Conservation (phyloP, 2,329 filamentous ascomycete genomes). For the Blastomyces gilchristii region DNA sequence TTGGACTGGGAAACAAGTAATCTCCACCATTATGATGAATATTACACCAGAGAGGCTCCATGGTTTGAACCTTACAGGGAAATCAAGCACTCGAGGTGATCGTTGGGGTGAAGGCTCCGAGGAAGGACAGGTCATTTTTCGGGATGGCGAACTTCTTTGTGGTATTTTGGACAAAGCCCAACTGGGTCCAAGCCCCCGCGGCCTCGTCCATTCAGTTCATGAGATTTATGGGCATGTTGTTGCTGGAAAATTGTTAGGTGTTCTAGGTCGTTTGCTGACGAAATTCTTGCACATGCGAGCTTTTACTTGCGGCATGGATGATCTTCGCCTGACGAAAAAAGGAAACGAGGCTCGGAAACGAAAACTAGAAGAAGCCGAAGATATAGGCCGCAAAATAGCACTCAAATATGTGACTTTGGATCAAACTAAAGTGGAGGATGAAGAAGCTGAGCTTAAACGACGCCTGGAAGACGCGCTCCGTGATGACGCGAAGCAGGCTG, state of each 20-base stretch:
- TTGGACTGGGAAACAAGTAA: constrained; percentile 95
- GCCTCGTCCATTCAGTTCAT: constrained; percentile 83
- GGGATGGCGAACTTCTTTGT: constrained; percentile 74
- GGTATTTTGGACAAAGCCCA: constrained; percentile 95
- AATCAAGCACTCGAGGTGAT: constrained; percentile 65
- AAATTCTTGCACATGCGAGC: constrained; percentile 86
- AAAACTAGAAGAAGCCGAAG: constrained; percentile 56
- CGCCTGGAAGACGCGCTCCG: constrained; percentile 82
- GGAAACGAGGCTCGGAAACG: constrained; percentile 64
- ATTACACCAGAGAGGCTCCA: constrained; percentile 68
- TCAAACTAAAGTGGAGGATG: constrained; percentile 49
- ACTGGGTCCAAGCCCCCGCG: constrained; percentile 75
- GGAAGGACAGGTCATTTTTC: constrained; percentile 71
- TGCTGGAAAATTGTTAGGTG: constrained; percentile 79
- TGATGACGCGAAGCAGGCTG: constrained; percentile 82
- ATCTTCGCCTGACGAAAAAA: constrained; percentile 70
- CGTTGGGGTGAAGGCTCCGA: constrained; percentile 64
- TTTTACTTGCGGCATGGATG: constrained; percentile 95
- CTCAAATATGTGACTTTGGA: constrained; percentile 80
- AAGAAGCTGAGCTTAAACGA: constrained; percentile 60
- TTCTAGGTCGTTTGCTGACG: constrained; percentile 79
- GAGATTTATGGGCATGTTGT: constrained; percentile 83
- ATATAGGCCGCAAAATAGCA: constrained; percentile 67
- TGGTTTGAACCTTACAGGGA: constrained; percentile 68
- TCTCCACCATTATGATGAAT: constrained; percentile 87